Conservation (phyloP, 1,284 basidiomycete genomes). For the Apiotrichum mycotoxinovorans region DNA sequence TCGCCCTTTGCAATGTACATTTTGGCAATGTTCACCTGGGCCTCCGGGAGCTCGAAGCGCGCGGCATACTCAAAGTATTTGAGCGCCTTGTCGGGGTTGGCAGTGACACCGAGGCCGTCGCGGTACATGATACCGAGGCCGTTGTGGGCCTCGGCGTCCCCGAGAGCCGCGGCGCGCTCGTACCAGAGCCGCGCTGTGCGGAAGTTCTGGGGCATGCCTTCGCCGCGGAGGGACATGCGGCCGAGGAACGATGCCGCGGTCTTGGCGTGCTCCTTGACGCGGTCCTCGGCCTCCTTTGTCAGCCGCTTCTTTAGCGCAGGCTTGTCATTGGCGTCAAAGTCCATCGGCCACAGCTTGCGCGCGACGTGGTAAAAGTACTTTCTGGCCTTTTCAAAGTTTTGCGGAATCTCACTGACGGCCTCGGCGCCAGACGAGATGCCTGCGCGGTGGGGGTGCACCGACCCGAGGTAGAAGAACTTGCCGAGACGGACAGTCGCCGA, state of each 20-base stretch:
- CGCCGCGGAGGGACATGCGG: constrained; percentile 88
- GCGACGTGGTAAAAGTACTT: constrained; percentile 79
- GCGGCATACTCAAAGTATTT: constrained; percentile 75
- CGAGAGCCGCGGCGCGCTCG: constrained; percentile 71
- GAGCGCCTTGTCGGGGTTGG: constrained; percentile 56
- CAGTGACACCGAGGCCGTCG: constrained; percentile 72
- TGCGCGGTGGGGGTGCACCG: constrained; percentile 62
- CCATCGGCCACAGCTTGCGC: constrained; percentile 74
- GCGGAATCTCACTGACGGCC: constrained; percentile 72
- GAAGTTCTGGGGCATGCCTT: constrained; percentile 78
- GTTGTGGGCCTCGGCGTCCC: constrained; percentile 83
- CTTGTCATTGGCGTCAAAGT: constrained; percentile 52
- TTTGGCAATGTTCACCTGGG: constrained; percentile 85
- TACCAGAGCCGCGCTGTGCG: constrained; percentile 88
- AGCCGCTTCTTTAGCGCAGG: constrained; percentile 53
- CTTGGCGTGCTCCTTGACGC: constrained; percentile 65
- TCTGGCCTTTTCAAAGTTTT: constrained; percentile 68
- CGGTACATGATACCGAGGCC: constrained; percentile 86
- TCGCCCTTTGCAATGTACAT: constrained; percentile 58
- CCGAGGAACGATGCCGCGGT: constrained; percentile 78
- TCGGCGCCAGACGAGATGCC: constrained; percentile 82
- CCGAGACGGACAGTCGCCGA: constrained; percentile 83
- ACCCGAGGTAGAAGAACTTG: constrained; percentile 90
- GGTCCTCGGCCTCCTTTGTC: constrained; percentile 54
- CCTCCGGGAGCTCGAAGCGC: constrained; percentile 79